A percentile compares a stretch with the other conserved stretches of the same genome.
Evolutionary conservation across 1,139 yeast species (phyloP).

Genomic region (Chernovozyma aurita): DNA sequence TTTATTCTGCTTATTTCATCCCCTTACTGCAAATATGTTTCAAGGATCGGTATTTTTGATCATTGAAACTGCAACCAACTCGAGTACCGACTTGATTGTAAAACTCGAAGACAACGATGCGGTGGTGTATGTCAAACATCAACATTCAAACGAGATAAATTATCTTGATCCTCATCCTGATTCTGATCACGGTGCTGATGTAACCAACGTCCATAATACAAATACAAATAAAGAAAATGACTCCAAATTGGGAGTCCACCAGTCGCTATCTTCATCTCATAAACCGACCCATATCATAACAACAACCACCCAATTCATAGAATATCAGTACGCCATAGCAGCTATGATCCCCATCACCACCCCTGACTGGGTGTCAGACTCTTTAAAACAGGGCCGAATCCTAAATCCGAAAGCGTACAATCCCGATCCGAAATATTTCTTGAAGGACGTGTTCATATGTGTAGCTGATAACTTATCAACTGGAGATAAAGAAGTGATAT

Average conservation of each 20-base stretch:
- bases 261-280: not conserved
- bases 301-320: conserved; percentile 49
- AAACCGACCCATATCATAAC: conserved; percentile 51
- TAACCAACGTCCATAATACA: not conserved
- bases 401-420: conserved; percentile 52
- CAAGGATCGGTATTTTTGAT: conserved; percentile 37
- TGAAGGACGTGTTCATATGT: conserved; percentile 60
- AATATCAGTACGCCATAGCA: conserved; percentile 46
- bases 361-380: conserved; percentile 58
- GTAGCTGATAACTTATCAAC: conserved; percentile 53
- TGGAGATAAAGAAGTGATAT: conserved; percentile 61
- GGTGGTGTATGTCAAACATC: conserved; percentile 20
- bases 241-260: no score
- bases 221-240: no score
- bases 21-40: conserved; percentile 28
- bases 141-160: conserved; percentile 20
- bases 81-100: conserved; percentile 12
- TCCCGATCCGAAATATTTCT: conserved; percentile 65
- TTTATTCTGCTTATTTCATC: no score
- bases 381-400: conserved; percentile 38
- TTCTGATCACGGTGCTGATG: no score
- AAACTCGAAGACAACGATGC: conserved; percentile 19
- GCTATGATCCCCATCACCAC: conserved; percentile 68
- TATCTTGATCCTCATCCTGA: conserved; percentile 19
- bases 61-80: conserved; percentile 23